phyloP scores from a whole-genome alignment of 176 grass and related monocot species.

The Cymbopogon citratus region DNA sequence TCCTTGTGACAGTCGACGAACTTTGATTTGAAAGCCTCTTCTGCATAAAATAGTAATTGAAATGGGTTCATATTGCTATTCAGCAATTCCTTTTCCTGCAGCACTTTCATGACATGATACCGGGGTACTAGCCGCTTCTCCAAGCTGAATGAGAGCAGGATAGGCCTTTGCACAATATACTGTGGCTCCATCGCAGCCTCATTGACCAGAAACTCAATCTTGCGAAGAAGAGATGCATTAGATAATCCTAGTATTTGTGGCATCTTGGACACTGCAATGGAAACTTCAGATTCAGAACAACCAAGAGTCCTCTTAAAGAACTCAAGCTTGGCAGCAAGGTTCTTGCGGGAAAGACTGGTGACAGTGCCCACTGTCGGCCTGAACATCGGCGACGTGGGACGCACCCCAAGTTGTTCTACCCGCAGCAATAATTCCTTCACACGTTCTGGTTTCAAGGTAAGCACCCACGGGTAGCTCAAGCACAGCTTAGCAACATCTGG shows the following conservation, averaged over 20 bases:
- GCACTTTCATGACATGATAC: not conserved
- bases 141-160: not conserved
- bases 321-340: not conserved
- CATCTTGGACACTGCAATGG: not conserved
- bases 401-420: not conserved
- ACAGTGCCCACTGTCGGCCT: not conserved
- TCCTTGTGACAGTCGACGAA: not conserved
- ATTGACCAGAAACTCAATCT: not conserved
- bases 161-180: not conserved
- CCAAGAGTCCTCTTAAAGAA: not conserved
- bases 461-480: not conserved
- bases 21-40: not conserved
- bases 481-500: not conserved
- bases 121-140: not conserved
- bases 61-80: not conserved
- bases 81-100: not conserved
- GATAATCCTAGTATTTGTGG: not conserved
- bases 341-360: not conserved
- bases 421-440: not conserved
- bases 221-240: not conserved
- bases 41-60: accelerated
- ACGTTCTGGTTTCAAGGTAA: not conserved
- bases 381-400: not conserved
- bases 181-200: not conserved
- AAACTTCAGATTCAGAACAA: not conserved